Evolutionary conservation across 2,329 filamentous ascomycete genomes (phyloP).

Genomic region (Aspergillus calidoustus): DNA sequence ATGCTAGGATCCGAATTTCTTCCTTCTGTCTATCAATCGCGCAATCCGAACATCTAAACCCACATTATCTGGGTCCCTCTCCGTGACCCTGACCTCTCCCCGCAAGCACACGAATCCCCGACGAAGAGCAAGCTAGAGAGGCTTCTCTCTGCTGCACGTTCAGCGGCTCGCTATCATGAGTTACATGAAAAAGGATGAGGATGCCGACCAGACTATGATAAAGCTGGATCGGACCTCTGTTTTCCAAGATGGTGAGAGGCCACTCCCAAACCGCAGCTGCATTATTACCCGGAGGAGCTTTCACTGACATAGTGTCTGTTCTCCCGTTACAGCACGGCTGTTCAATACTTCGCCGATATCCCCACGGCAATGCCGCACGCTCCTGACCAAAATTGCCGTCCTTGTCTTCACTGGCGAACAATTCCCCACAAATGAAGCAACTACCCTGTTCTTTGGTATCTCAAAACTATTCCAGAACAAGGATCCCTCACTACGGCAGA

Average conservation of each 20-base stretch:
- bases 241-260: slow-evolving; percentile 87
- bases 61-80: slow-evolving; percentile 30
- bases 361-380: slow-evolving; percentile 94
- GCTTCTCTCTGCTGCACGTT: slow-evolving; percentile 33
- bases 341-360: slow-evolving; percentile 98
- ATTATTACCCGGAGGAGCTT: slow-evolving; percentile 21
- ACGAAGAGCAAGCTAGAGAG: slow-evolving; percentile 20
- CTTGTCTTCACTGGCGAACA: slow-evolving; percentile 96
- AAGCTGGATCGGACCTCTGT: slow-evolving; percentile 98
- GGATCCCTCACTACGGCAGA: slow-evolving; percentile 95
- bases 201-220: slow-evolving; percentile 89
- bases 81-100: slow-evolving; percentile 31
- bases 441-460: slow-evolving; percentile 97
- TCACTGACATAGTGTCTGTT: slow-evolving; percentile 21
- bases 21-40: slow-evolving; percentile 27
- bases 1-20: slow-evolving; percentile 33
- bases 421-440: slow-evolving; percentile 96
- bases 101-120: slow-evolving; percentile 17
- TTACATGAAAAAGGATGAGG: slow-evolving; percentile 99
- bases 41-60: slow-evolving; percentile 25
- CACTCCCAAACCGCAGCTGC: slow-evolving; percentile 4
- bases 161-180: slow-evolving; percentile 66
- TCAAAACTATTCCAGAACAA: slow-evolving; percentile 99
- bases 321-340: slow-evolving; percentile 71
- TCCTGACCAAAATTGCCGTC: slow-evolving; percentile 95